phyloP scores from a whole-genome alignment of 768 basidiomycete genomes.

The Hypsizygus marmoreus region DNA sequence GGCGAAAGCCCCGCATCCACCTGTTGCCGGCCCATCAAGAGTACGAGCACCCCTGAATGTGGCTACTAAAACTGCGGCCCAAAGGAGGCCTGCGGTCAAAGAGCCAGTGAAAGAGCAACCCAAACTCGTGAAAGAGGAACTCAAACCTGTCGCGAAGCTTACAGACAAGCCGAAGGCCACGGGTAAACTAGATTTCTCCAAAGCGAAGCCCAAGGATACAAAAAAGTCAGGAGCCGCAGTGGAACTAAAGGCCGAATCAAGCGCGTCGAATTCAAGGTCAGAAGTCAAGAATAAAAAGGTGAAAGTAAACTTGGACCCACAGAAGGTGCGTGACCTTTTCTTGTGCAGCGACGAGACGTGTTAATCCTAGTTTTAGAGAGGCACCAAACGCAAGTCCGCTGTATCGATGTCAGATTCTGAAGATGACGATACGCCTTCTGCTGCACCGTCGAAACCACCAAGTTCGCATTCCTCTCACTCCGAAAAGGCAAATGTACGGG shows the following conservation, averaged over 20 bases:
- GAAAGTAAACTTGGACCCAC: slow-evolving; percentile 11
- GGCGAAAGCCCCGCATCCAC: slow-evolving; percentile 26
- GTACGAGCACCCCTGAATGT: slow-evolving; percentile 21
- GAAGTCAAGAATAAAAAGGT: slow-evolving; percentile 13
- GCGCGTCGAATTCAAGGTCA: too few species aligned
- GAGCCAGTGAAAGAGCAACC: slow-evolving; percentile 13
- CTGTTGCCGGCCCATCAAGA: slow-evolving; percentile 48
- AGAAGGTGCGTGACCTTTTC: slow-evolving; percentile 15
- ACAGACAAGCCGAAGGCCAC: slow-evolving; percentile 18
- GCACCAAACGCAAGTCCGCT: slow-evolving; percentile 48
- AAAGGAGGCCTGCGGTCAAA: slow-evolving; percentile 15
- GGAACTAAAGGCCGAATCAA: slow-evolving; percentile 4
- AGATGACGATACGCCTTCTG: slow-evolving; percentile 17
- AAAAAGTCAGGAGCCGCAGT: too few species aligned
- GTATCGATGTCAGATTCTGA: slow-evolving; percentile 29
- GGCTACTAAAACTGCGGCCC: slow-evolving; percentile 6
- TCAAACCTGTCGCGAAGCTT: slow-evolving; percentile 12
- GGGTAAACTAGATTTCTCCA: slow-evolving; percentile 23
- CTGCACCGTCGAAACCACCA: slow-evolving; percentile 6
- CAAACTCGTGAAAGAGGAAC: slow-evolving; percentile 9
- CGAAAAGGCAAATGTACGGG: slow-evolving; percentile 27
- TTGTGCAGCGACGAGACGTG: background rate
- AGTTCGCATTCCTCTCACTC: slow-evolving; percentile 2
- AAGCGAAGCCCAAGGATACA: slow-evolving; percentile 24
- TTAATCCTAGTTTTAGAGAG: slow-evolving; percentile 27